Conservation (phyloP, 2,329 filamentous ascomycete species). For the Gaeumannomyces sp. region DNA sequence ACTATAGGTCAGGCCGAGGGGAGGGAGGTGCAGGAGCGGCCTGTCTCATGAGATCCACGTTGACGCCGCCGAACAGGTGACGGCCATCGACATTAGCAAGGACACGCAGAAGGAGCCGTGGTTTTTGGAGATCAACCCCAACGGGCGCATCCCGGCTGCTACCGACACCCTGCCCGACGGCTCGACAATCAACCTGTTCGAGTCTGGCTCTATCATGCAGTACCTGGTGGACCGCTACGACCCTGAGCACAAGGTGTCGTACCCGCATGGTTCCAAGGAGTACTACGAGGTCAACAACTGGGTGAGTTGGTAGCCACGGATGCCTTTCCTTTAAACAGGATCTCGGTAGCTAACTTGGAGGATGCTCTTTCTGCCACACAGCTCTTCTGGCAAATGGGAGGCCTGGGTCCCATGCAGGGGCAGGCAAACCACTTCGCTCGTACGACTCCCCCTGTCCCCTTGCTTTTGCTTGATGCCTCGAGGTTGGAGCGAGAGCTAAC, state of each 20-base stretch:
- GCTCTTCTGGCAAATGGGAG: conserved; percentile 71
- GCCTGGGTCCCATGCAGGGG: conserved; percentile 75
- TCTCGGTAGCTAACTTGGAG: neutral
- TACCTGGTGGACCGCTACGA: conserved; percentile 82
- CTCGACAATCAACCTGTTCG: conserved; percentile 68
- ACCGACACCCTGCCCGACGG: conserved; percentile 75
- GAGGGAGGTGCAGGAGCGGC: no score
- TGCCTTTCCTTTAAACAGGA: neutral
- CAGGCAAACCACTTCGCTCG: conserved; percentile 79
- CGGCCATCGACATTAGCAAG: conserved; percentile 64
- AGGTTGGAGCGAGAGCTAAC: neutral
- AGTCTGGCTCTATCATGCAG: conserved; percentile 76
- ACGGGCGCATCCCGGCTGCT: conserved; percentile 82
- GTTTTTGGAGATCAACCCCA: conserved; percentile 90
- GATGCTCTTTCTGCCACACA: conserved; percentile 16
- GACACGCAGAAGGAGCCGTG: conserved; percentile 74
- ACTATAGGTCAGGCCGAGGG: neutral
- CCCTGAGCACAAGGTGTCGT: conserved; percentile 74
- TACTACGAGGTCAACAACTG: conserved; percentile 76
- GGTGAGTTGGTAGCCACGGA: conserved; percentile 35
- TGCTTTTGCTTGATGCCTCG: neutral
- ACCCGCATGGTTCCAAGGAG: conserved; percentile 65
- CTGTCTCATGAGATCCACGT: neutral
- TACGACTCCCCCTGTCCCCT: conserved; percentile 24
- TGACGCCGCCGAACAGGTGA: conserved; percentile 29